phyloP scores from a whole-genome alignment of 2,329 filamentous ascomycete species.

The Didymella keratinophila region DNA sequence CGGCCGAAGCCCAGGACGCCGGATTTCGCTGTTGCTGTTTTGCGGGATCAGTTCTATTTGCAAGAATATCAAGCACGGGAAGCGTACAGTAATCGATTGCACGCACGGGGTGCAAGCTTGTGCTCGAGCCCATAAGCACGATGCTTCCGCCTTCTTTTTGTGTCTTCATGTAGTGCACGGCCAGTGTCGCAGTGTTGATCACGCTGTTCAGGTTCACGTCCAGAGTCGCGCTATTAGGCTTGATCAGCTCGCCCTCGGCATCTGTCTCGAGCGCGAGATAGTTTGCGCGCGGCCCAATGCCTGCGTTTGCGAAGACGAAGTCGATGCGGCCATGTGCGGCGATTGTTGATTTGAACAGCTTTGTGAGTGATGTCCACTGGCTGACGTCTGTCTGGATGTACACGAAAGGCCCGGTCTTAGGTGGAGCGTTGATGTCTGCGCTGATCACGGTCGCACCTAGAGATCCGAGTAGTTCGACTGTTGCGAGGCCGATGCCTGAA shows the following conservation, averaged over 20 bases:
- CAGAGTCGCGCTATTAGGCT: slow-evolving; percentile 55
- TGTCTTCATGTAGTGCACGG: slow-evolving; percentile 60
- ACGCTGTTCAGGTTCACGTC: slow-evolving; percentile 62
- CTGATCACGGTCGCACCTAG: slow-evolving; percentile 64
- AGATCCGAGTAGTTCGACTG: slow-evolving; percentile 59
- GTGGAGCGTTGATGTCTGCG: slow-evolving; percentile 59
- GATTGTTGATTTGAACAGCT: slow-evolving; percentile 61
- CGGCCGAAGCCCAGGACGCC: slow-evolving; percentile 63
- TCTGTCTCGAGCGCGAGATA: slow-evolving; percentile 60
- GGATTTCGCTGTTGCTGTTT: slow-evolving; percentile 61
- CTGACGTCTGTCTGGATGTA: slow-evolving; percentile 54
- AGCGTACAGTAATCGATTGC: slow-evolving; percentile 60
- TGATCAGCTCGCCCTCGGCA: slow-evolving; percentile 58
- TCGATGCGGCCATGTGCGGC: slow-evolving; percentile 55
- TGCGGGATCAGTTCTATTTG: slow-evolving; percentile 6
- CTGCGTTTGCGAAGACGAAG: slow-evolving; percentile 64
- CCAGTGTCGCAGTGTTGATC: slow-evolving; percentile 60
- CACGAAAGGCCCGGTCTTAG: slow-evolving; percentile 32
- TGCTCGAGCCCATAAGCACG: slow-evolving; percentile 62
- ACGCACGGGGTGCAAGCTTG: slow-evolving; percentile 60
- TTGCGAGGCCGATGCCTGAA: slow-evolving; percentile 67
- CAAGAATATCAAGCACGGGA: background rate
- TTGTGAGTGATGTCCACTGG: slow-evolving; percentile 59
- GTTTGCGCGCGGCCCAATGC: slow-evolving; percentile 57
- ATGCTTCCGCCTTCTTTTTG: slow-evolving; percentile 61